A percentile compares a stretch with the other conserved stretches of the same genome.
Conservation (phyloP, 495 filamentous ascomycete species). For the Hypoxylon trugodes region DNA sequence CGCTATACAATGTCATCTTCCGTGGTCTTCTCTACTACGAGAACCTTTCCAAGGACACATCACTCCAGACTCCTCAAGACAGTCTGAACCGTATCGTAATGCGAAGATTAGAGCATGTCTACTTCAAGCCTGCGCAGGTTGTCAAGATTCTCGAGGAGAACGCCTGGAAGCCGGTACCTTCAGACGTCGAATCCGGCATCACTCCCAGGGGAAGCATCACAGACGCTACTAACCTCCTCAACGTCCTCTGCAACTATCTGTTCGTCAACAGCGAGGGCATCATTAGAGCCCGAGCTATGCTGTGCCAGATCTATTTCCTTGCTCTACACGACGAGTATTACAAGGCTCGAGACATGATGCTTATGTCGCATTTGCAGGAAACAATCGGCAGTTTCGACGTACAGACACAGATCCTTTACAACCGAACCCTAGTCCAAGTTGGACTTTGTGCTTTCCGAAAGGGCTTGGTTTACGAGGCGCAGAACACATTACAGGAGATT, state of each 20-base stretch:
- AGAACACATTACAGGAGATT: conserved; percentile 95
- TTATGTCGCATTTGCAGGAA: conserved; percentile 99
- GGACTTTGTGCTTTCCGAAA: conserved; percentile 98
- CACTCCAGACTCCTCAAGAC: conserved; percentile 80
- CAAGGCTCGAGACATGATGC: conserved; percentile 96
- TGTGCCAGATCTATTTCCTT: conserved; percentile 98
- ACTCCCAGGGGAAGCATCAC: conserved; percentile 71
- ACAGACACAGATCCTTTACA: conserved; percentile 97
- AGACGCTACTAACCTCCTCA: conserved; percentile 79
- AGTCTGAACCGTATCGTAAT: conserved; percentile 90
- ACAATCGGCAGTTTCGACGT: conserved; percentile 95
- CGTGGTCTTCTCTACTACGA: conserved; percentile 88
- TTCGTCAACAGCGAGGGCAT: conserved; percentile 94
- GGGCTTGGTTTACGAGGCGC: conserved; percentile 95
- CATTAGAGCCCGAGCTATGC: conserved; percentile 93
- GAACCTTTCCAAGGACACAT: conserved; percentile 71
- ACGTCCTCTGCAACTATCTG: conserved; percentile 91
- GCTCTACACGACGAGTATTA: conserved; percentile 98
- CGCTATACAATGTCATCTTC: conserved; percentile 91
- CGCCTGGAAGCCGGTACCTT: conserved; percentile 85
- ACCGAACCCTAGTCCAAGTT: conserved; percentile 96
- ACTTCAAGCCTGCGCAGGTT: conserved; percentile 98
- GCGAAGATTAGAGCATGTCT: conserved; percentile 93
- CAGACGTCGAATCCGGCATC: conserved; percentile 75
- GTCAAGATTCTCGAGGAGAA: conserved; percentile 91